phyloP scores from a whole-genome alignment of 129 eudicot genomes.

The Escallonia herrerae region DNA sequence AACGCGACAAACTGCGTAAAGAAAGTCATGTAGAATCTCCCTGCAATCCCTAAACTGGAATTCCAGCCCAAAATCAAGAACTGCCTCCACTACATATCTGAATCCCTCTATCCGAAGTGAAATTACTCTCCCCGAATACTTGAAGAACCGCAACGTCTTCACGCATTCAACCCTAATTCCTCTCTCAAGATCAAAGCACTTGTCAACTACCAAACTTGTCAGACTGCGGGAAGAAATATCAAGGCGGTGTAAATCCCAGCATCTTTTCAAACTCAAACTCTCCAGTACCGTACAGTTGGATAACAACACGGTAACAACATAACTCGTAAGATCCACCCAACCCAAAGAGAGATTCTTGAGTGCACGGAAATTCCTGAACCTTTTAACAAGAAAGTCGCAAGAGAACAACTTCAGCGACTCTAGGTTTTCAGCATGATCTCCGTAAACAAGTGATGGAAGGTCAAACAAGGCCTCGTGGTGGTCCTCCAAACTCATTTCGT shows the following conservation, averaged over 20 bases:
- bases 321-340: slow-evolving; percentile 3
- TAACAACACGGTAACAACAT: neutral
- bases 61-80: slow-evolving; percentile 13
- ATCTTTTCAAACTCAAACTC: slow-evolving; percentile 11
- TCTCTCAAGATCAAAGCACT: neutral
- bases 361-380: neutral
- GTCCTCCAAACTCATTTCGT: neutral
- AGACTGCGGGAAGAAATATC: neutral
- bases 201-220: slow-evolving; percentile 6
- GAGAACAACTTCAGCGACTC: slow-evolving; percentile 10
- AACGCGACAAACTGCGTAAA: neutral
- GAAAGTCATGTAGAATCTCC: neutral
- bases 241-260: neutral
- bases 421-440: neutral
- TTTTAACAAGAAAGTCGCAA: neutral
- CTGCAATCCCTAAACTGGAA: neutral
- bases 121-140: slow-evolving; percentile 7
- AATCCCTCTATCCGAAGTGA: neutral
- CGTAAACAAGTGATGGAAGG: neutral
- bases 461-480: neutral
- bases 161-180: neutral
- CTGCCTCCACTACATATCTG: neutral
- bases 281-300: slow-evolving; percentile 12
- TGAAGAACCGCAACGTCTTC: slow-evolving; percentile 5
- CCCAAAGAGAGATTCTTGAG: slow-evolving; percentile 12